Evolutionary conservation across 1,139 yeast species (phyloP).

Genomic region (Magnusiomyces suaveolens): DNA sequence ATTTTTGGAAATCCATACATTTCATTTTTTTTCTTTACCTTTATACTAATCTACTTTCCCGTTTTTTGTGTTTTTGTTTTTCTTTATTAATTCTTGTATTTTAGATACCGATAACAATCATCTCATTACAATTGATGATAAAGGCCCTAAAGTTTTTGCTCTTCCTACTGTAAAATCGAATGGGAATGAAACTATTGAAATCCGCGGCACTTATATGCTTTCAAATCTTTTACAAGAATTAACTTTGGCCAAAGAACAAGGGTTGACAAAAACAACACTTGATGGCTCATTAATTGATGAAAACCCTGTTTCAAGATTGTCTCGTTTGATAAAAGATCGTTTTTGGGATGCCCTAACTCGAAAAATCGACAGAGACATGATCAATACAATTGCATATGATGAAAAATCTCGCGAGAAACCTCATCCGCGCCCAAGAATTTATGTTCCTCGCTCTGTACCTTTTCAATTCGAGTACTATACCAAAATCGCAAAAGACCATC

Average conservation of each 20-base stretch:
- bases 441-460: constrained; percentile 58
- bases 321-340: constrained; percentile 61
- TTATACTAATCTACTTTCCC: background rate
- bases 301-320: constrained; percentile 74
- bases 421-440: constrained; percentile 56
- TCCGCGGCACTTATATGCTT: constrained; percentile 86
- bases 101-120: constrained; percentile 71
- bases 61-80: background rate
- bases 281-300: constrained; percentile 81
- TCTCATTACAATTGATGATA: constrained; percentile 87
- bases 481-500: constrained; percentile 44
- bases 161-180: constrained; percentile 71
- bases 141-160: constrained; percentile 81
- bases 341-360: constrained; percentile 82
- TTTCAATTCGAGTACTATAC: constrained; percentile 68
- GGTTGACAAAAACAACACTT: constrained; percentile 63
- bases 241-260: constrained; percentile 75
- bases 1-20: background rate
- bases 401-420: constrained; percentile 57
- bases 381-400: constrained; percentile 65
- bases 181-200: constrained; percentile 62
- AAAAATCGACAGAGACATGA: constrained; percentile 50
- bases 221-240: constrained; percentile 82
- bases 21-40: constrained; percentile 1
- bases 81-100: no score